Evolutionary conservation across 2,329 filamentous ascomycete genomes (phyloP).

Genomic region (Fusarium sp.): DNA sequence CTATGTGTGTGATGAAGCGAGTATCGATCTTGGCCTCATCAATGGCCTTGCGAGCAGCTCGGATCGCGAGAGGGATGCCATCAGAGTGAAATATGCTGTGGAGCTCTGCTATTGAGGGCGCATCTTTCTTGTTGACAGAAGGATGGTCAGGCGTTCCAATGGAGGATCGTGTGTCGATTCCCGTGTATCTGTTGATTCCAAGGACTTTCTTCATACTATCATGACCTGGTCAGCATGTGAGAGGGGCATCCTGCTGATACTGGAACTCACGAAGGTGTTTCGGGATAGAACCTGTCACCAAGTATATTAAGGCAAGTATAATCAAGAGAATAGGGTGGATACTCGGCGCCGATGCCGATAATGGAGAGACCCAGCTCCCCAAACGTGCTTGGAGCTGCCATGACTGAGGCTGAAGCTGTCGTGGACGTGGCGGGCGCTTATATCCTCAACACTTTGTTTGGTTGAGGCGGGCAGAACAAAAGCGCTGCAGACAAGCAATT

Average conservation of each 20-base stretch:
- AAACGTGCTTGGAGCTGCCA: constrained; percentile 57
- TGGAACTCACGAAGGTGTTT: constrained; percentile 65
- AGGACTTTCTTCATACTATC: constrained; percentile 71
- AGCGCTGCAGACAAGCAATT: neutral
- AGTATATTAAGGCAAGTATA: constrained; percentile 63
- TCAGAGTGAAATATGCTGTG: constrained; percentile 66
- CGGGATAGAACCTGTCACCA: constrained; percentile 67
- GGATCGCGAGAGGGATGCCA: constrained; percentile 67
- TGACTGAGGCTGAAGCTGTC: constrained; percentile 38
- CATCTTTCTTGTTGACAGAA: constrained; percentile 64
- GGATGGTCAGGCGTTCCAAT: constrained; percentile 71
- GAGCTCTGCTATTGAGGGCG: constrained; percentile 66
- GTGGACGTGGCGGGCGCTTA: constrained; percentile 9
- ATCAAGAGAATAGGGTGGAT: constrained; percentile 66
- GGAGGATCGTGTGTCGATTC: constrained; percentile 71
- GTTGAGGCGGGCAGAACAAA: constrained; percentile 7
- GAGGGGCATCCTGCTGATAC: neutral
- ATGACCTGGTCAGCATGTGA: neutral
- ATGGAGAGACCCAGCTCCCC: constrained; percentile 70
- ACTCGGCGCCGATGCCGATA: constrained; percentile 68
- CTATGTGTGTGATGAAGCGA: constrained; percentile 71
- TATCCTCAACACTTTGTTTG: constrained; percentile 32
- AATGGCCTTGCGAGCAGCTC: constrained; percentile 65
- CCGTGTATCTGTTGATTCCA: constrained; percentile 72
- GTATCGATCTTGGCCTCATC: constrained; percentile 63